These are phyloP conservation scores for Cercophora scortea DNA, from an alignment of 495 filamentous ascomycete genomes.

Conservation along the genomic window DNA sequence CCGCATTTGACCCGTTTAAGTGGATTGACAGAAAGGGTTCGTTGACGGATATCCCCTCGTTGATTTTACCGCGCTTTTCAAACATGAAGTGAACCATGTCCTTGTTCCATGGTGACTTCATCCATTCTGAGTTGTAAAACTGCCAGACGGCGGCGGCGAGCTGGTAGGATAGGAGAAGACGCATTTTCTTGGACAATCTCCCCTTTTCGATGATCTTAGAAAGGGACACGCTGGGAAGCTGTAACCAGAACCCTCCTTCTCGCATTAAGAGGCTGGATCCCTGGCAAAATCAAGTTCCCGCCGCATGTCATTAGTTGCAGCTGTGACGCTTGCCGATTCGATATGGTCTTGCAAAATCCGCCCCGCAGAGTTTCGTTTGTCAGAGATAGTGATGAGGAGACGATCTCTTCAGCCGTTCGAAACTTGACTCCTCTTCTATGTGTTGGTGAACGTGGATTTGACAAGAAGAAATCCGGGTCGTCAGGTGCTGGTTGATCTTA, in stretches of 20 bases:
- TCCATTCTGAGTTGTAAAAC: constrained; percentile 19
- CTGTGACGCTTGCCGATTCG: too few relatives aligned
- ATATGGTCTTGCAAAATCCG: too few relatives aligned
- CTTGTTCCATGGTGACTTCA: constrained; percentile 14
- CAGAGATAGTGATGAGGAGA: too few relatives aligned
- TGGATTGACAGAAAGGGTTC: constrained; percentile 13
- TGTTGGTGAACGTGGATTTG: too few relatives aligned
- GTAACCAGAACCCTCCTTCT: background rate
- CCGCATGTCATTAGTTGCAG: too few relatives aligned
- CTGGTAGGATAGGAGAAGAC: constrained; percentile 10
- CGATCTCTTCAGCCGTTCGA: too few relatives aligned
- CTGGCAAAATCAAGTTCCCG: too few relatives aligned
- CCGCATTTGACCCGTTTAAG: background rate
- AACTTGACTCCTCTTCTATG: too few relatives aligned
- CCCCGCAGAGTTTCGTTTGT: too few relatives aligned
- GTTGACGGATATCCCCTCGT: constrained; percentile 15
- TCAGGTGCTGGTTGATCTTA: too few relatives aligned
- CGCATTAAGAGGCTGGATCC: too few relatives aligned
- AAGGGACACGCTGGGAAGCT: background rate
- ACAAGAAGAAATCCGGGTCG: too few relatives aligned
- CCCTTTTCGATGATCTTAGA: background rate
- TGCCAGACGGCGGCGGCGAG: constrained; percentile 17
- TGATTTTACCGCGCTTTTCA: constrained; percentile 4
- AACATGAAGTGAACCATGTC: constrained; percentile 18
- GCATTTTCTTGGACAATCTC: constrained; percentile 5